Evolutionary conservation across 2,329 filamentous ascomycete species (phyloP), one percentile per base, ranked within the genome.

Genomic region (Bertia moriformis): DNA sequence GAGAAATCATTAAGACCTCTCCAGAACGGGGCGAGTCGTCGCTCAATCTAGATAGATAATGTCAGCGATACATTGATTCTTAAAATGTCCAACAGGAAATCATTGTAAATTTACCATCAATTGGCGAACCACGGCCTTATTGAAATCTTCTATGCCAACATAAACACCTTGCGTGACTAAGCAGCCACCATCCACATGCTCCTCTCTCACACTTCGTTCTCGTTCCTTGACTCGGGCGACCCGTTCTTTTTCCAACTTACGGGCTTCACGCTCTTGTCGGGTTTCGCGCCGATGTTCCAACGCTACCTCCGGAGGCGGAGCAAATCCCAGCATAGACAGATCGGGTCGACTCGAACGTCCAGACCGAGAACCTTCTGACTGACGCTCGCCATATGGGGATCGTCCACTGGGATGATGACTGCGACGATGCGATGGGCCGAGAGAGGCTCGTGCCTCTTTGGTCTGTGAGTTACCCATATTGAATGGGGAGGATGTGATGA

Each of bases 91-190:
- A 24, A 38, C 22, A 20, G 18, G 38, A 17, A 18, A 19, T 40
- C 14, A n/a, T n/a, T n/a, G n/a, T 32, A 17, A 19, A 50, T 62
- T 52, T 69, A 93, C 87, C 79, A 91, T 89, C 40, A 98, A 64
- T 56, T 94, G 88, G 47, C 91, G 76, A 41, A 96, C 89, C 37
- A 85, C 66, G 14, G 73, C 63, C 58, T 96, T 96, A 65, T 76
- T 93, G 56, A 89, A 98, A 59, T 98, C 91, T 59, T 98, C 91
- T 1, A 77, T 66, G 0, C 89, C 88, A 17, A 85, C 89, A 54
- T 98, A 98, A 38, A 88, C 84, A 24, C 91, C 91, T 53, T 94
- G 74, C 0, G 91, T 98, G 20, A 98, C 91, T 37, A 98, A 63
- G 61, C 80, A 98, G 17, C 91, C 91, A 15, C 91, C 91, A 58